These are phyloP conservation scores for Vigna radiata DNA, from an alignment of 306 rosid species.

Conservation along the genomic window DNA sequence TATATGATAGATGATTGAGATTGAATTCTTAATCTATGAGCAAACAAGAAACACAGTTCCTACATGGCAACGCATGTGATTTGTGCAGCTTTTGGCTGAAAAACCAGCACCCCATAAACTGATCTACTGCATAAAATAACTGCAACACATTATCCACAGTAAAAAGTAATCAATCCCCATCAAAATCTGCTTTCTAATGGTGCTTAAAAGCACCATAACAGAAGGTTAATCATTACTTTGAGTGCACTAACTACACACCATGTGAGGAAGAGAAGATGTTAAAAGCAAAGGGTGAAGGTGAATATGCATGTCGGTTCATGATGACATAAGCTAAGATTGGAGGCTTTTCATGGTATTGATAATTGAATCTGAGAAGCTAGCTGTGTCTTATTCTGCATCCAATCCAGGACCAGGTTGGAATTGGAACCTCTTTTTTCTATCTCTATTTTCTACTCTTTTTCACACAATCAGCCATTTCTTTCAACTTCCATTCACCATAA, in stretches of 20 bases:
- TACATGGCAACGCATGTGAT: constrained; percentile 64
- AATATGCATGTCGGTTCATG: constrained; percentile 53
- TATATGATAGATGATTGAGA: neutral
- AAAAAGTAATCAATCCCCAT: constrained; percentile 16
- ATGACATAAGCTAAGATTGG: constrained; percentile 52
- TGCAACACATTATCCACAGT: constrained; percentile 38
- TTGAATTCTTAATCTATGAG: neutral
- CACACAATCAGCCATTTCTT: constrained; percentile 28
- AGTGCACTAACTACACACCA: neutral
- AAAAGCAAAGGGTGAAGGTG: neutral
- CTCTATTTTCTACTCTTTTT: constrained; percentile 33
- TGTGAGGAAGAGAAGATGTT: neutral
- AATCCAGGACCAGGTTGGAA: constrained; percentile 36
- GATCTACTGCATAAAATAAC: constrained; percentile 34
- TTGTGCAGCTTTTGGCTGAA: constrained; percentile 39
- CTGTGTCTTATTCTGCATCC: constrained; percentile 40
- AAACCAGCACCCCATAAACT: constrained; percentile 25
- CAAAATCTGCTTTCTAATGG: constrained; percentile 1
- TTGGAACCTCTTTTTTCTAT: constrained; percentile 7
- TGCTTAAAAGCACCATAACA: neutral
- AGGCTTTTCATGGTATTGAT: constrained; percentile 13
- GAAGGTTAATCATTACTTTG: constrained; percentile 3
- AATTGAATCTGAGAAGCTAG: constrained; percentile 24
- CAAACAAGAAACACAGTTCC: constrained; percentile 12
- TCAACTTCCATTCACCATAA: constrained; percentile 14